Percentiles rank a stretch among this genome's conserved stretches.
These are phyloP conservation scores for Talaromyces nanjingensis DNA, from an alignment of 495 filamentous ascomycete genomes.

Conservation along the genomic window DNA sequence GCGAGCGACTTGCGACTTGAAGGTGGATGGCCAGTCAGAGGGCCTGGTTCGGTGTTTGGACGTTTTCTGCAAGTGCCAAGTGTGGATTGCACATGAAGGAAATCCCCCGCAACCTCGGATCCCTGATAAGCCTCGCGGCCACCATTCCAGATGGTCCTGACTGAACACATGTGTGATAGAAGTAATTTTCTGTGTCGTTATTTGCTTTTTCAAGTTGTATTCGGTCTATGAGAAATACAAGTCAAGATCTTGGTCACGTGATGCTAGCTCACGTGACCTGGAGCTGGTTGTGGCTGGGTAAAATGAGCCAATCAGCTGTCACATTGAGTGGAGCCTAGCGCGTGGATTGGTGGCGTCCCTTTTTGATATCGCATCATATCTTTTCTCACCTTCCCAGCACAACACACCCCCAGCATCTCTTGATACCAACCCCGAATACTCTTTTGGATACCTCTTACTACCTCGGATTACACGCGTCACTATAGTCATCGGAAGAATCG, in stretches of 20 bases:
- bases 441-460: background rate
- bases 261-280: background rate
- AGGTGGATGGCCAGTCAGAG: background rate
- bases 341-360: background rate
- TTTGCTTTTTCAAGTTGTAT: too few species aligned
- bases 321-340: background rate
- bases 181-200: too few species aligned
- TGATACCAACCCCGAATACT: background rate
- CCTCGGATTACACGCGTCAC: background rate
- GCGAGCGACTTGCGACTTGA: slow-evolving; percentile 1
- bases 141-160: background rate
- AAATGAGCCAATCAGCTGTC: background rate
- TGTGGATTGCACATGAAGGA: background rate
- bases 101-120: background rate
- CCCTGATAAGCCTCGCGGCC: background rate
- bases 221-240: background rate
- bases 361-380: slow-evolving; percentile 2
- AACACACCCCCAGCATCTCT: background rate
- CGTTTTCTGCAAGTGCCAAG: background rate
- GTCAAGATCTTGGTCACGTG: background rate
- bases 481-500: background rate
- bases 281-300: background rate
- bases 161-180: background rate
- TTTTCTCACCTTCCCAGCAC: background rate
- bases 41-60: background rate